phyloP scores from a whole-genome alignment of 345 rosid species.

The Camelina hispida region DNA sequence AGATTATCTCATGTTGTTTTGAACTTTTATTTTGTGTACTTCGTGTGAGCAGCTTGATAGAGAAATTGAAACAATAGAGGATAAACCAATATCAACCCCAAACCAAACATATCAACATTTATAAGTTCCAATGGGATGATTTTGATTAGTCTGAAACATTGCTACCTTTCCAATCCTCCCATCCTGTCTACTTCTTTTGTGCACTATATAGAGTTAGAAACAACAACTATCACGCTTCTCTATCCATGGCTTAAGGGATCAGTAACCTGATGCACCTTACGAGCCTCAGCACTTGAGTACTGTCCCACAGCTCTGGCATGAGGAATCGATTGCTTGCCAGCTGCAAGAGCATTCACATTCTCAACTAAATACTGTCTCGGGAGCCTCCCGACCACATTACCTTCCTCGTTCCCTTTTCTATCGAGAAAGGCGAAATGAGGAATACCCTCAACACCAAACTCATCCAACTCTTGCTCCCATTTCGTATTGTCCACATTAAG shows the following conservation, averaged over 20 bases:
- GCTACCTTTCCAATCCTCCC: neutral
- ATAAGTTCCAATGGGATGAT: neutral
- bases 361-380: constrained; percentile 78
- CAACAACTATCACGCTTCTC: constrained; percentile 28
- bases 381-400: constrained; percentile 89
- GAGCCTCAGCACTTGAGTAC: constrained; percentile 70
- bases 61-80: neutral
- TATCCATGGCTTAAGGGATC: constrained; percentile 96
- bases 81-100: neutral
- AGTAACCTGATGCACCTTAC: constrained; percentile 72
- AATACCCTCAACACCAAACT: constrained; percentile 98
- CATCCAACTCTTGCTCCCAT: constrained; percentile 98
- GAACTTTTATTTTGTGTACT: neutral
- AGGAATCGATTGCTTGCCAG: constrained; percentile 73
- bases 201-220: constrained; percentile 28
- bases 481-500: constrained; percentile 93
- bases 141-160: constrained; percentile 12
- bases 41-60: neutral
- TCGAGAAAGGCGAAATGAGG: constrained; percentile 93
- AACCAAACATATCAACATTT: neutral
- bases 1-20: neutral
- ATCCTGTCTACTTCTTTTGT: constrained; percentile 7
- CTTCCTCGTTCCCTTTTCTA: constrained; percentile 87
- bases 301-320: constrained; percentile 90
- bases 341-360: constrained; percentile 82